Conservation (phyloP, 2,329 filamentous ascomycete species). For the Beauveria asiatica region DNA sequence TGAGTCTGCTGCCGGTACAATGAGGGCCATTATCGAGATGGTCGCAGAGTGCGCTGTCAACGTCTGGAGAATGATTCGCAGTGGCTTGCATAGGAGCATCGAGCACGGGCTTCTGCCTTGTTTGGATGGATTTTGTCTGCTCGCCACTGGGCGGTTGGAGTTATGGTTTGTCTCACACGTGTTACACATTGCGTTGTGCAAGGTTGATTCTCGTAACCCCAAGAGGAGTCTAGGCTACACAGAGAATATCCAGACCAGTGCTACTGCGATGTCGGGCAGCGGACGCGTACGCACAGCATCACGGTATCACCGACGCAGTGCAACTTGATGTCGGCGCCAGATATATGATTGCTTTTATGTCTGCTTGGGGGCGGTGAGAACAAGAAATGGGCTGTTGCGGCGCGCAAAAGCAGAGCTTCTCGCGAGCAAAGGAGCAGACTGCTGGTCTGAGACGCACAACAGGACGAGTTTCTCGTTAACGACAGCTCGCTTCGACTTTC, state of each 20-base stretch:
- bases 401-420: background rate
- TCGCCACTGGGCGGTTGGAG: background rate
- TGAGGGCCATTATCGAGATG: background rate
- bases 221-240: background rate
- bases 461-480: background rate
- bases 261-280: slow-evolving; percentile 1
- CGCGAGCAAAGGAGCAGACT: background rate
- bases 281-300: background rate
- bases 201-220: background rate
- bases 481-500: slow-evolving; percentile 3
- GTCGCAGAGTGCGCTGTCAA: background rate
- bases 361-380: slow-evolving; percentile 7
- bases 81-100: background rate
- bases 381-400: background rate
- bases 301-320: background rate
- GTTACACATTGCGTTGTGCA: background rate
- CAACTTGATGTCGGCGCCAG: background rate
- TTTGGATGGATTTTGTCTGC: background rate
- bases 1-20: background rate
- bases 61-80: background rate
- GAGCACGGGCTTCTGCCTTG: background rate
- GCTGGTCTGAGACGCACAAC: background rate
- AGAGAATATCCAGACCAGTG: background rate
- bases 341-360: background rate
- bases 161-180: background rate